phyloP scores from a whole-genome alignment of 768 basidiomycete genomes.

The Brasilioporus rufonigricans region DNA sequence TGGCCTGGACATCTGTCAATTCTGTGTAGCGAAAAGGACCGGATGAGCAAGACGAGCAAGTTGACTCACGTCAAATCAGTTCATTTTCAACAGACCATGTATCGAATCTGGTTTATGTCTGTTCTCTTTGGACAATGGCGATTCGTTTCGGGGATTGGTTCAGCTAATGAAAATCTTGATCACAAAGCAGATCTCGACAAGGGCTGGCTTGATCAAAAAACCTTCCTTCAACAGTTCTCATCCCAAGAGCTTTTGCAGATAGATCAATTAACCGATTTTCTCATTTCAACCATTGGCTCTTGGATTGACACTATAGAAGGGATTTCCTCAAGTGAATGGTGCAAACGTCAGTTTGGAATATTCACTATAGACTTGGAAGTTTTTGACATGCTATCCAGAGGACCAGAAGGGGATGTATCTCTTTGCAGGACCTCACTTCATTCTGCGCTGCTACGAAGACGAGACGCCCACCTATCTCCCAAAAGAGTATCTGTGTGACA shows the following conservation, averaged over 20 bases:
- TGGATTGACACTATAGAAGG: not conserved
- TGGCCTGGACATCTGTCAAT: not conserved
- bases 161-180: not conserved
- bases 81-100: conserved; percentile 30
- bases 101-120: conserved; percentile 27
- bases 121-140: conserved; percentile 7
- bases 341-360: not conserved
- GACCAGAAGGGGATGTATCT: conserved; percentile 2
- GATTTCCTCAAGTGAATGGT: fast-evolving
- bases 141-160: not conserved
- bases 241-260: conserved; percentile 6
- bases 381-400: not conserved
- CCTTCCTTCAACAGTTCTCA: conserved; percentile 2
- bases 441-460: conserved; percentile 8
- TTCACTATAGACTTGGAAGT: not conserved
- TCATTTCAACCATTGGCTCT: not conserved
- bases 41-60: conserved; percentile 25
- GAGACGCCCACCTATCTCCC: not conserved
- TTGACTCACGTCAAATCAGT: conserved; percentile 31
- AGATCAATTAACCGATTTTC: not conserved
- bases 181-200: not conserved
- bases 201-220: not conserved
- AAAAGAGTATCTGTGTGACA: not conserved
- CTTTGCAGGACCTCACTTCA: conserved; percentile 9
- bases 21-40: conserved; percentile 28